These are phyloP conservation scores for Dovyalis caffra DNA, from an alignment of 345 rosid species.

Conservation along the genomic window DNA sequence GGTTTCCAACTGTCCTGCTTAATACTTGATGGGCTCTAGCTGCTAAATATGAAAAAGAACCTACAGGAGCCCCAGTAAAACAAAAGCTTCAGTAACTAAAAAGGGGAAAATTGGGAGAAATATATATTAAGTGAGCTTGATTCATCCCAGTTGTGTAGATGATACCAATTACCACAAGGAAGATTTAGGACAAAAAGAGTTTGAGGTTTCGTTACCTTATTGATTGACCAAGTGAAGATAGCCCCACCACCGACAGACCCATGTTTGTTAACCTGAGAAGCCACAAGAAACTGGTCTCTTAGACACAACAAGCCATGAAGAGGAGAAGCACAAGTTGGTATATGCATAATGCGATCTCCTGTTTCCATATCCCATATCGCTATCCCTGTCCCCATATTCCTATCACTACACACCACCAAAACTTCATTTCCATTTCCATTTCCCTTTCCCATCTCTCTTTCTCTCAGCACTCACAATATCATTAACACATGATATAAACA, in stretches of 20 bases:
- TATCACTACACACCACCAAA: conserved; percentile 44
- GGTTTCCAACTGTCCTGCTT: neutral
- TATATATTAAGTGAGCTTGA: too few species aligned
- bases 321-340: conserved; percentile 51
- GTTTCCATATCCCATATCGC: conserved; percentile 37
- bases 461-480: neutral
- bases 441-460: neutral
- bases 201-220: conserved; percentile 31
- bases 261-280: conserved; percentile 45
- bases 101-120: too few species aligned
- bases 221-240: conserved; percentile 42
- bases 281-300: conserved; percentile 38
- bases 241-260: conserved; percentile 52
- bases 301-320: conserved; percentile 39
- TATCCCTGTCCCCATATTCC: conserved; percentile 42
- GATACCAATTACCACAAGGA: too few species aligned
- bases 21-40: neutral
- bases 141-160: too few species aligned
- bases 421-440: conserved; percentile 30
- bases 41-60: too few species aligned
- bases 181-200: neutral
- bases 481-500: too few species aligned
- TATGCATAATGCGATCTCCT: conserved; percentile 39
- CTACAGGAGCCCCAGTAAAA: too few species aligned
- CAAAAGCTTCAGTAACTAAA: too few species aligned